Evolutionary conservation across 2,329 filamentous ascomycete genomes (phyloP), one percentile per base, ranked within the genome.

Genomic region (Herpotrichia juniperi): DNA sequence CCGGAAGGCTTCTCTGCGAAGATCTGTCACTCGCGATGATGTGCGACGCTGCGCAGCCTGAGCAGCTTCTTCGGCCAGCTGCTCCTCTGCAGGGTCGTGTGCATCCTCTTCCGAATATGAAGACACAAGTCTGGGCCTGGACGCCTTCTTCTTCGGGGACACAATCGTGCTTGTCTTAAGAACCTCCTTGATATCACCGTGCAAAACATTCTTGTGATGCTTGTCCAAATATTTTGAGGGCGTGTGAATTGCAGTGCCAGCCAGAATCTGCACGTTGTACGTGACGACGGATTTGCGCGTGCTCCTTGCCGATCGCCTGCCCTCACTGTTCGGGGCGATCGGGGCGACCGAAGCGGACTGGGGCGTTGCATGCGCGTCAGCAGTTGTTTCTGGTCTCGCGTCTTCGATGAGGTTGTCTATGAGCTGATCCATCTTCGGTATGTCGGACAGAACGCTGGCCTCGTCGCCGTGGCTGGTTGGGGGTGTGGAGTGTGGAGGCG

Each of bases 241-340:
- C 75, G 80, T 85, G 59, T 88, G 85, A 37, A 81, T 78, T 24
- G 81, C 80, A 42, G 84, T 88, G 59, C 86, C 86, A 51, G 80
- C 81, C 46, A 89, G 77, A 61, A 83, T 81, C 57, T 84, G 79
- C 14, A 88, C 74, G 62, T 91, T 91, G 74, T 91, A 91, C 14
- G 86, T 82, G 11, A 83, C 80, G 16, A 84, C 76, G 47, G 79
- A 81, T 31, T 79, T 76, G 63, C 87, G 83, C 61, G 81, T 81
- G 54, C 82, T 79, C 50, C 85, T 82, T 37, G 63, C 59, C 21
- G 69, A 59, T 7, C 71, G 67, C 50, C 64, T 65, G 46, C 54
- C 54, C 54, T 61, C 67, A 52, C 59, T 65, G 49, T 51, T 57
- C 42, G 58, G 46, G 37, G 21, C 37, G 6, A 25, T n/a, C n/a